These are phyloP conservation scores for Hysterium pulicare DNA, from an alignment of 2,329 filamentous ascomycete genomes.

Conservation along the genomic window DNA sequence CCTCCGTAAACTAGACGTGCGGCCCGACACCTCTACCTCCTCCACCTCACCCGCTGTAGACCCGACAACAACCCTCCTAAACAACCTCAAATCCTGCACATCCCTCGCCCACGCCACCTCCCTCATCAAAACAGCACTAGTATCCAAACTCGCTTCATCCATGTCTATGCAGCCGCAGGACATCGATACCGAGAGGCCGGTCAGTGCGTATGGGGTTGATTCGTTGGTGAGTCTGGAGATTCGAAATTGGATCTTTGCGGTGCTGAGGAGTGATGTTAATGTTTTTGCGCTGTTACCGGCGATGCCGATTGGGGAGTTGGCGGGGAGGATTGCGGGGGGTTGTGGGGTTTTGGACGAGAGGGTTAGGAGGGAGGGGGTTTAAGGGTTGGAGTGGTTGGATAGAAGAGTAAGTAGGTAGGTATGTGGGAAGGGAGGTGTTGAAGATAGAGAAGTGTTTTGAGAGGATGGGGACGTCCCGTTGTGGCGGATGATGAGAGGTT, in stretches of 20 bases:
- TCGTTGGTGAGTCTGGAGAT: slow-evolving; percentile 11
- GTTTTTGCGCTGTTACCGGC: slow-evolving; percentile 1
- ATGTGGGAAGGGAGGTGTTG: no score
- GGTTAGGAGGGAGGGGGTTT: no score
- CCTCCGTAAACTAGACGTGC: not conserved
- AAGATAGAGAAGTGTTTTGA: no score
- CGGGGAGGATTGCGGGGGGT: not conserved
- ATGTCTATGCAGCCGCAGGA: not conserved
- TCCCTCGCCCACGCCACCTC: not conserved
- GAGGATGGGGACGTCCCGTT: not conserved
- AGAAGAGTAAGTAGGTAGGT: no score
- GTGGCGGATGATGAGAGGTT: slow-evolving; percentile 2
- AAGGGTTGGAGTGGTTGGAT: no score
- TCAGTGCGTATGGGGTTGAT: slow-evolving; percentile 8
- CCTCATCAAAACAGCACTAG: not conserved
- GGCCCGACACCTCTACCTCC: not conserved
- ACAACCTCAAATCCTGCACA: slow-evolving; percentile 36
- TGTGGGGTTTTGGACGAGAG: no score
- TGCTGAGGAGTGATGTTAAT: not conserved
- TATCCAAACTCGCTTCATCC: not conserved
- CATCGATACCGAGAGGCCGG: not conserved
- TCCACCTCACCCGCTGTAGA: not conserved
- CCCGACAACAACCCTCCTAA: slow-evolving; percentile 48
- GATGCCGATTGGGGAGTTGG: not conserved
- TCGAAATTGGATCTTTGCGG: slow-evolving; percentile 7